Conservation (phyloP, 2,329 filamentous ascomycete species). For the Trichoderma semiorbis region DNA sequence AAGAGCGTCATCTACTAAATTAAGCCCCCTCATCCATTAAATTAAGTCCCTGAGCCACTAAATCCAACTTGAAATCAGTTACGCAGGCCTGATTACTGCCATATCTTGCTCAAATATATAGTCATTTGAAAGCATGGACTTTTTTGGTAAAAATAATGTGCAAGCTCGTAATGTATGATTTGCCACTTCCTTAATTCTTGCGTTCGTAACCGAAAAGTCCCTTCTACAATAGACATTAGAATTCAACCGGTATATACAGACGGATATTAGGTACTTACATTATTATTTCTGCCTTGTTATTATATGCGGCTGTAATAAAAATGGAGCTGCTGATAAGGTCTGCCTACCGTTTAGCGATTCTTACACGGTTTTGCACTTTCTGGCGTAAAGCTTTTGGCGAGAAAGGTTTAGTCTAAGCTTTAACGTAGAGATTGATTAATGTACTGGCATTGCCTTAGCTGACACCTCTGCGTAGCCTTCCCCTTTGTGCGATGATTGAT, state of each 20-base stretch:
- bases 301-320: not conserved
- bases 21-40: too few species aligned
- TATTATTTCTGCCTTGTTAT: constrained; percentile 8
- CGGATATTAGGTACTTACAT: not conserved
- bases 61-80: too few species aligned
- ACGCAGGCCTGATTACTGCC: too few species aligned
- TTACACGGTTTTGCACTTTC: not conserved
- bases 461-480: not conserved
- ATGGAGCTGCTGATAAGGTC: constrained; percentile 6
- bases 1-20: too few species aligned
- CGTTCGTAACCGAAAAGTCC: constrained; percentile 6
- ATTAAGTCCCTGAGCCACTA: too few species aligned
- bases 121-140: not conserved
- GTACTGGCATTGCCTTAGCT: constrained; percentile 5
- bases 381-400: not conserved
- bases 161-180: not conserved
- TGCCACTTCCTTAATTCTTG: not conserved
- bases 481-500: not conserved
- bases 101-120: constrained; percentile 7
- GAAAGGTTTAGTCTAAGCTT: not conserved
- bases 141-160: not conserved
- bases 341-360: constrained; percentile 1
- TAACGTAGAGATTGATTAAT: constrained; percentile 8
- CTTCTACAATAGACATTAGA: not conserved
- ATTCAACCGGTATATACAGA: not conserved